Evolutionary conservation across 177 flowering plant genomes (phyloP).

Genomic region (Vitis hybrid): DNA sequence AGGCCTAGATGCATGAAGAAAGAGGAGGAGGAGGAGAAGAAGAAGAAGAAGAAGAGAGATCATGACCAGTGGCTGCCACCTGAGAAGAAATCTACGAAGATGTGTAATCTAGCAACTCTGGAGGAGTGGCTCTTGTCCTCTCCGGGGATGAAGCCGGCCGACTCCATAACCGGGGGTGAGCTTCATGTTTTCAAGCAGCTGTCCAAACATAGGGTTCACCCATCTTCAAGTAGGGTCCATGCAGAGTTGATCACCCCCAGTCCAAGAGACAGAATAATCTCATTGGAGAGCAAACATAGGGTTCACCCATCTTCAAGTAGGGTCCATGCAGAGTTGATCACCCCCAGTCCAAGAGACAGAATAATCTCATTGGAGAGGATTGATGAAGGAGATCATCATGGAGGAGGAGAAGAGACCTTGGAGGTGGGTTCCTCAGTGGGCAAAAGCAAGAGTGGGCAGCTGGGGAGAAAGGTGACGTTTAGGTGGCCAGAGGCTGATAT

Average conservation of each 20-base stretch:
- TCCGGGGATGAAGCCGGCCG: slow-evolving; percentile 13
- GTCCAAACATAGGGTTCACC: too few relatives aligned
- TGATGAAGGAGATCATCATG: background rate
- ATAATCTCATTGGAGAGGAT: background rate
- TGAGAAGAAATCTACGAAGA: background rate
- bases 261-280: too few relatives aligned
- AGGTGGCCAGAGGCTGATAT: slow-evolving; percentile 28
- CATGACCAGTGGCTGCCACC: background rate
- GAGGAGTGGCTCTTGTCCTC: slow-evolving; percentile 35
- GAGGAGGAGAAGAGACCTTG: background rate
- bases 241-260: too few relatives aligned
- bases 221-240: too few relatives aligned
- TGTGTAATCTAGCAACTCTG: slow-evolving; percentile 21
- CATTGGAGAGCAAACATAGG: slow-evolving; percentile 3
- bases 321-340: background rate
- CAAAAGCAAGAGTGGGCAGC: slow-evolving; percentile 8
- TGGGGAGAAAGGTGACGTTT: slow-evolving; percentile 30
- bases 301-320: slow-evolving; percentile 25
- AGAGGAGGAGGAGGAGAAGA: background rate
- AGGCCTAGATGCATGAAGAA: slow-evolving; percentile 12
- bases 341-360: slow-evolving; percentile 9
- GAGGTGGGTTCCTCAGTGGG: slow-evolving; percentile 1
- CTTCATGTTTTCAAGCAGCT: slow-evolving; percentile 23
- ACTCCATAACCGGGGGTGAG: slow-evolving; percentile 14
- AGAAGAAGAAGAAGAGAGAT: slow-evolving; percentile 6